Evolutionary conservation across 306 rosid genomes (phyloP), one percentile per base, ranked within the genome.

Genomic region (Mucuna pruriens): DNA sequence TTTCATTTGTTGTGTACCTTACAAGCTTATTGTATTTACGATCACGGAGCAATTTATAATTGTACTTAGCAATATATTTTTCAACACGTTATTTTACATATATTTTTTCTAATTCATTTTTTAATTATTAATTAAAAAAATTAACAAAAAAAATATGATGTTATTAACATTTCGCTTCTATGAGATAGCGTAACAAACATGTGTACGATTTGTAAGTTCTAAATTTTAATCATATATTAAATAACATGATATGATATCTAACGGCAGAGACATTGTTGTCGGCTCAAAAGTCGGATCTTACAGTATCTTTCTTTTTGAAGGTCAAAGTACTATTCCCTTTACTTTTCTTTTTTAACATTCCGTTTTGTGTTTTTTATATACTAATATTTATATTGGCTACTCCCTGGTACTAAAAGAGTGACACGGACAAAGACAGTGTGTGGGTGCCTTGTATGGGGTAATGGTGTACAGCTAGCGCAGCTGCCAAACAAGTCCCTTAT

Each of bases 401-500:
- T 29, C 31, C 3, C 29, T 60, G 67, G 39, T 60, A 60, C 19
- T n/a, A 29, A 60, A 29, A 19, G 10, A 60, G 67, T 26, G 66
- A 60, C 19, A 10, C 1, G n/a, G 40, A 20, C 7, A n/a, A 34
- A 49, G 44, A 36, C 17, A 12, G 7, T 8, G 7, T 31, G 5
- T 31, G 7, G 46, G 13, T 48, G 9, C 12, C 3, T 48, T 48
- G 2, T 5, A 48, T 15, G 48, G 57, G 22, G 4, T 16, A 76
- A 52, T 83, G 86, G 84, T 19, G 20, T 62, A 78, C 90, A 83
- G 84, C 90, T 83, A 58, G 76, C 76, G 55, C 89, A 42, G 23
- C 62, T 26, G 38, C 45, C 61, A 73, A 33, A 33, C 73, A 51
- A 26, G 36, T 9, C 71, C 42, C 64, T 75, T 12, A 6, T 23